These are phyloP conservation scores for Mucor piriformis DNA, from an alignment of 371 early-diverging fungal species.

Conservation along the genomic window DNA sequence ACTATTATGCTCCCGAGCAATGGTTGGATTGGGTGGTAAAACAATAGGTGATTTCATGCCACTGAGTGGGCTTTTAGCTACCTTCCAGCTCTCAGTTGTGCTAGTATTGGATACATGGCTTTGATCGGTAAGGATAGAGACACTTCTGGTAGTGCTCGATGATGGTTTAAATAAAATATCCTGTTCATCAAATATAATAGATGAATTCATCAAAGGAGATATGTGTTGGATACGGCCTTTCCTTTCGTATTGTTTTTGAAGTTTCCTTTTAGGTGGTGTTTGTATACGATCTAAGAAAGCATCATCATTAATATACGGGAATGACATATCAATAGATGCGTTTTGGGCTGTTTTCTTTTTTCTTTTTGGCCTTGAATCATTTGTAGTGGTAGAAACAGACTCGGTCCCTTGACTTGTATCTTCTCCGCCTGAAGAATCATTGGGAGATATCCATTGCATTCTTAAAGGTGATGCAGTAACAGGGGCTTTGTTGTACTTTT, in stretches of 20 bases:
- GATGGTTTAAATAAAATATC: constrained; percentile 5
- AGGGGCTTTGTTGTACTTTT: constrained; percentile 3
- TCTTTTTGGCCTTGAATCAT: background rate
- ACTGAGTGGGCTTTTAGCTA: background rate
- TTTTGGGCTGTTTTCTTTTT: background rate
- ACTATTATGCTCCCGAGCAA: background rate
- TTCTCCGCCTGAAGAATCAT: background rate
- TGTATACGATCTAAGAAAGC: background rate
- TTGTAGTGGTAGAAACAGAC: background rate
- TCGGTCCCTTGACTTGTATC: background rate
- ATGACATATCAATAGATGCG: background rate
- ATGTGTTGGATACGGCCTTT: background rate
- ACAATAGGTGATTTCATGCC: background rate
- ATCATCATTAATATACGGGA: constrained; percentile 4
- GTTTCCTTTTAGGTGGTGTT: background rate
- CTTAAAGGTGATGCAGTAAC: constrained; percentile 17
- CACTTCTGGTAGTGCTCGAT: background rate
- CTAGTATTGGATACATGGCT: background rate
- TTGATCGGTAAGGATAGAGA: background rate
- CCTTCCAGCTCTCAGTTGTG: constrained; percentile 10
- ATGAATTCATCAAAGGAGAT: constrained; percentile 1
- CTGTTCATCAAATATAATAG: background rate
- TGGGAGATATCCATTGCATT: constrained; percentile 12
- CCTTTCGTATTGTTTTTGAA: background rate
- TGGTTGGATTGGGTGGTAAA: background rate